phyloP scores from a whole-genome alignment of 2,329 filamentous ascomycete species.

The Seiridium cupressi region DNA sequence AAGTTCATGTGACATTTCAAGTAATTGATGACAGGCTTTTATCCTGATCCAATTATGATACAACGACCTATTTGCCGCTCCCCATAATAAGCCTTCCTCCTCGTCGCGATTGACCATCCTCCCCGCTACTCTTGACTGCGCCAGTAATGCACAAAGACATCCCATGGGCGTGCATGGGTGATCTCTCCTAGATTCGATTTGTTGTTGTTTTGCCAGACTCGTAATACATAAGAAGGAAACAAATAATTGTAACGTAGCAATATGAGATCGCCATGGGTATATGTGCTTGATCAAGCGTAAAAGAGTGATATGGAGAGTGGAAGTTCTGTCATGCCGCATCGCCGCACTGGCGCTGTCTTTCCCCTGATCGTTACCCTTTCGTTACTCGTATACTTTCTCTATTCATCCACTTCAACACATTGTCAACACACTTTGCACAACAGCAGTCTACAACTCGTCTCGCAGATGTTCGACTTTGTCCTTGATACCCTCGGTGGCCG shows the following conservation, averaged over 20 bases:
- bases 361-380: neutral
- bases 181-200: neutral
- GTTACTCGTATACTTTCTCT: neutral
- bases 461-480: neutral
- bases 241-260: neutral
- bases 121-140: too few relatives aligned
- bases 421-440: neutral
- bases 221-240: neutral
- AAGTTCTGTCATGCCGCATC: neutral
- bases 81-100: neutral
- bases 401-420: neutral
- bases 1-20: neutral
- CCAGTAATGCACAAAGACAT: too few relatives aligned
- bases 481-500: conserved; percentile 6
- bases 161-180: too few relatives aligned
- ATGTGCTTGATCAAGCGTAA: conserved; percentile 2
- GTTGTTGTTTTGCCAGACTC: neutral
- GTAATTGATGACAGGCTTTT: too few relatives aligned
- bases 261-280: neutral
- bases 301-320: neutral
- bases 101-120: too few relatives aligned
- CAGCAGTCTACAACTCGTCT: neutral
- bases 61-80: neutral
- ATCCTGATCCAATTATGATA: neutral
- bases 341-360: neutral